Percentiles rank a stretch among this genome's conserved stretches.
Conservation (phyloP, 2,329 filamentous ascomycete genomes). For the Coniochaeta hoffmannii region DNA sequence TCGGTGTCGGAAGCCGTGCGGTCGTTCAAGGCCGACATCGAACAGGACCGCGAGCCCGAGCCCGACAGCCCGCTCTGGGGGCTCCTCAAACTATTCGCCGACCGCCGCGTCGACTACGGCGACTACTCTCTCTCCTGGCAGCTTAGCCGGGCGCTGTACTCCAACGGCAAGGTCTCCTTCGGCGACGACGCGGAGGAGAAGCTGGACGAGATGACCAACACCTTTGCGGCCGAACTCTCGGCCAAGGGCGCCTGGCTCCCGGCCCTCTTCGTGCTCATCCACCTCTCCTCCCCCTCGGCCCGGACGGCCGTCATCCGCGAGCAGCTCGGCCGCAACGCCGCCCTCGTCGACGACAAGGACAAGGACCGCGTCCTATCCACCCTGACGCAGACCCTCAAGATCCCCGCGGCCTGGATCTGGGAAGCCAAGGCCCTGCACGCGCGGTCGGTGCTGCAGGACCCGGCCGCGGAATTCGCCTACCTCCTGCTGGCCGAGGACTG, state of each 20-base stretch:
- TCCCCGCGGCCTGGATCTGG: conserved; percentile 78
- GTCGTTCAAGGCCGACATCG: conserved; percentile 66
- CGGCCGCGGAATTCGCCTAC: conserved; percentile 66
- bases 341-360: conserved; percentile 50
- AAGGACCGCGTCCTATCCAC: conserved; percentile 51
- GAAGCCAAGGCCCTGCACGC: conserved; percentile 79
- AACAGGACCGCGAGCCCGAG: conserved; percentile 63
- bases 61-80: conserved; percentile 62
- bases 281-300: conserved; percentile 56
- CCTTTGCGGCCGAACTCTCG: conserved; percentile 58
- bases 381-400: conserved; percentile 50
- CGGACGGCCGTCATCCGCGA: conserved; percentile 64
- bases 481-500: conserved; percentile 71
- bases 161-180: conserved; percentile 42
- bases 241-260: conserved; percentile 60
- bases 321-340: conserved; percentile 65
- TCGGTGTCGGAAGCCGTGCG: conserved; percentile 65
- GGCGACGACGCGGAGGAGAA: conserved; percentile 48
- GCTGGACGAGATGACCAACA: conserved; percentile 57
- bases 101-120: conserved; percentile 57
- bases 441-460: conserved; percentile 62
- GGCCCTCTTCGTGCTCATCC: conserved; percentile 70
- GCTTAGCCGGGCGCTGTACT: conserved; percentile 60
- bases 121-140: conserved; percentile 80
- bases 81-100: conserved; percentile 72